Conservation (phyloP, 768 basidiomycete genomes). For the Chalciporus pseudorubinellus region DNA sequence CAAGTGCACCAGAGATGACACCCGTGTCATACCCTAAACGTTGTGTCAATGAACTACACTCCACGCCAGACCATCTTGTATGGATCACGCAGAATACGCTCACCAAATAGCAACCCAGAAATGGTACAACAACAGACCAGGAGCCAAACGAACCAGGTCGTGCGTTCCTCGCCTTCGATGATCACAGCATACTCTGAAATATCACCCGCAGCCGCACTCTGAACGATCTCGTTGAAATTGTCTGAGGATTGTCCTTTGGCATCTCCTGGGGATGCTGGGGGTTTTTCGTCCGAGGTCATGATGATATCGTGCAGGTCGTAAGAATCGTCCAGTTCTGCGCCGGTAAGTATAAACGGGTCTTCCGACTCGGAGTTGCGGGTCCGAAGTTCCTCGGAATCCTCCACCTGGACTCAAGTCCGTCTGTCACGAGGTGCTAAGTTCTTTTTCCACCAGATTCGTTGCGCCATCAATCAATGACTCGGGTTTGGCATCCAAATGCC, state of each 20-base stretch:
- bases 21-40: conserved; percentile 74
- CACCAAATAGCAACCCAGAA: conserved; percentile 74
- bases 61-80: neutral
- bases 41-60: neutral
- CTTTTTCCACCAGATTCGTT: no score
- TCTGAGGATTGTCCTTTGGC: conserved; percentile 1
- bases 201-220: conserved; percentile 36
- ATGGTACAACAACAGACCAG: conserved; percentile 73
- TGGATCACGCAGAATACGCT: conserved; percentile 20
- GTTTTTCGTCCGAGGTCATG: neutral
- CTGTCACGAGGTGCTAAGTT: no score
- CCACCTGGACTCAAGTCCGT: no score
- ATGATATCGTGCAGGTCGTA: neutral
- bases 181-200: conserved; percentile 59
- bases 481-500: no score
- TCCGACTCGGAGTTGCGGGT: no score
- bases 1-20: conserved; percentile 77
- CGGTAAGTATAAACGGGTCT: neutral
- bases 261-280: neutral
- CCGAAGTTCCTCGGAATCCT: no score
- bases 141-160: conserved; percentile 76
- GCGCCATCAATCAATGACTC: no score
- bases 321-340: neutral
- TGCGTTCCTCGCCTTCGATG: conserved; percentile 62
- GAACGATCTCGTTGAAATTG: conserved; percentile 17